Evolutionary conservation across 352 stramenopile genomes (phyloP), one percentile per base, ranked within the genome.

Genomic region (Thalassiosira livingstoniorum): DNA sequence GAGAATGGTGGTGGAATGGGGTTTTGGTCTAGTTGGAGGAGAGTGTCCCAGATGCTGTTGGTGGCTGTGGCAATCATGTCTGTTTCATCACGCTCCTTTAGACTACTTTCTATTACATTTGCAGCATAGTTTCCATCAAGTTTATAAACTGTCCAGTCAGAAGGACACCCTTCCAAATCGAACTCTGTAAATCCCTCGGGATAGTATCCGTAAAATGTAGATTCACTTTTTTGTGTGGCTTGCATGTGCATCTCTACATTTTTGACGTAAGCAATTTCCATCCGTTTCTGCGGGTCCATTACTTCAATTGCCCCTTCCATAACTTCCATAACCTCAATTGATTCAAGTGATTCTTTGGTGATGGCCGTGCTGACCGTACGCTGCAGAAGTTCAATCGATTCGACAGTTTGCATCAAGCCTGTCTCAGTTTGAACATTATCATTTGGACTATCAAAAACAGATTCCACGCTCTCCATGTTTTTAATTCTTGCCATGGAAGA

Each of bases 121-220:
- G 25, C 25, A 37, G 1, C 3, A 21, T 65, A 42, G 23, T 29
- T 18, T 73, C 51, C 21, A 31, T 71, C 45, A 27, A 84, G 34
- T 25, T 39, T n/a, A 66, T 80, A 80, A 35, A 15, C 35, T 42
- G 27, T 71, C 69, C 70, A 84, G 25, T 62, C 54, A 7, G 45
- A 51, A 25, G 77, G 77, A 55, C 39, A 45, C n/a, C 75, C 65
- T 0, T 75, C 68, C 23, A 54, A 10, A 71, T 80, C 64, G 25
- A 75, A 80, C 25, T 75, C 62, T 15, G 25, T 35, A 53, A 84
- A 76, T 21, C 77, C 77, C 27, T 84, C 62, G 15, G 77, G 77
- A 66, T 80, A 84, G 47, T 62, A 84, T 53, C 77, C 77, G 47
- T 84, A 84, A 35, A 84, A 84, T 39, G 51, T 70, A 18, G 63